Percentiles rank a stretch among this genome's conserved stretches.
Conservation (phyloP, 805 yeast species). For the Saturnispora dispora region DNA sequence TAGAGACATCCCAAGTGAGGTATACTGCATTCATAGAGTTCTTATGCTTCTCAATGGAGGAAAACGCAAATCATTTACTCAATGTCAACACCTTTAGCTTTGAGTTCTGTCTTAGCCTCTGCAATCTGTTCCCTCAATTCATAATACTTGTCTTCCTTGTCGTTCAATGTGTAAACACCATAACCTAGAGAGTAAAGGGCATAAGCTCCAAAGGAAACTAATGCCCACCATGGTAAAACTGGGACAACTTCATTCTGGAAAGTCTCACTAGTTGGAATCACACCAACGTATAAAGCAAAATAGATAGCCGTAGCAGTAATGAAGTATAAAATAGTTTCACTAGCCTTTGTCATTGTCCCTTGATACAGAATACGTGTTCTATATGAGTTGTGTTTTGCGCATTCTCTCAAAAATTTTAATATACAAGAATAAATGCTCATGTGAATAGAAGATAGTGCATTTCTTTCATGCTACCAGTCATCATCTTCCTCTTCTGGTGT, state of each 20-base stretch:
- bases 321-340: constrained; percentile 43
- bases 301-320: constrained; percentile 44
- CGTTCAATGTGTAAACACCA: constrained; percentile 61
- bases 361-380: constrained; percentile 1
- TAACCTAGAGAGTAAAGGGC: constrained; percentile 60
- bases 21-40: neutral
- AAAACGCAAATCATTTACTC: neutral
- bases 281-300: constrained; percentile 40
- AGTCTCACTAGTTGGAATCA: constrained; percentile 43
- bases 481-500: constrained; percentile 32
- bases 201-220: constrained; percentile 61
- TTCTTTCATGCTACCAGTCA: constrained; percentile 8
- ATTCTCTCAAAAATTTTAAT: neutral
- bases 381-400: neutral
- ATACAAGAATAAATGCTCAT: neutral
- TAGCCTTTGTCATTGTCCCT: constrained; percentile 52
- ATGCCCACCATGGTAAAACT: constrained; percentile 59
- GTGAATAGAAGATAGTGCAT: neutral
- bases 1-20: neutral
- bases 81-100: constrained; percentile 41
- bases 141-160: constrained; percentile 56
- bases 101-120: constrained; percentile 53
- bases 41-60: neutral
- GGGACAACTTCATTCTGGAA: constrained; percentile 51
- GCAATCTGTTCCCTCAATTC: constrained; percentile 52